A percentile compares a stretch with the other conserved stretches of the same genome.
Evolutionary conservation across 768 basidiomycete genomes (phyloP).

Genomic region (Xerocomellus dryophilus): DNA sequence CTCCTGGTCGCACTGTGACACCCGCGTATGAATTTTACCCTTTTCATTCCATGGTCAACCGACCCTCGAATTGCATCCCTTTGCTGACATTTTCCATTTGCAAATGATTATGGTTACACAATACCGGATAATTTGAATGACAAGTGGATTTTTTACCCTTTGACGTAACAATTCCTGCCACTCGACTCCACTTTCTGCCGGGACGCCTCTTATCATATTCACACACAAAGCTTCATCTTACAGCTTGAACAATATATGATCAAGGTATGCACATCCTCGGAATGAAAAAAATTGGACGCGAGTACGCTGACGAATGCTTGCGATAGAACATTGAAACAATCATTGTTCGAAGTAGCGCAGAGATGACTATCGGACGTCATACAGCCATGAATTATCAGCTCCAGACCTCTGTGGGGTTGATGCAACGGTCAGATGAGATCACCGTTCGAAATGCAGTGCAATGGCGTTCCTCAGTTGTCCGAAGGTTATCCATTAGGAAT

Average conservation of each 20-base stretch:
- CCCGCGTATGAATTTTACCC: conserved; percentile 5
- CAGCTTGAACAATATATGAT: neutral
- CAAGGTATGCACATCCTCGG: neutral
- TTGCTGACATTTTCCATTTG: conserved; percentile 12
- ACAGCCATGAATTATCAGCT: neutral
- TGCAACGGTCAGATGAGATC: neutral
- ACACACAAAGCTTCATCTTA: neutral
- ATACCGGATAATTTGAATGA: neutral
- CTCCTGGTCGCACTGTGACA: neutral
- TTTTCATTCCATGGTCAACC: conserved; percentile 6
- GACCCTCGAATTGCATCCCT: conserved; percentile 5
- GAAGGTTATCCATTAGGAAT: neutral
- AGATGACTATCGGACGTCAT: neutral
- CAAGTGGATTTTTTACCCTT: neutral
- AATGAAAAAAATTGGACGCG: neutral
- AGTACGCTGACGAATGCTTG: neutral
- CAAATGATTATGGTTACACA: neutral
- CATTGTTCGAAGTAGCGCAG: neutral
- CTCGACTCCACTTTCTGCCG: neutral
- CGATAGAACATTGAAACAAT: neutral
- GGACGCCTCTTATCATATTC: neutral
- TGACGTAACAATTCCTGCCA: neutral
- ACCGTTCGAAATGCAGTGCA: neutral
- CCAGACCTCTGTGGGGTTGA: neutral
- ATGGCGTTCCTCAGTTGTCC: neutral